Base-by-base conservation (phyloP, 371 early-diverging fungal genomes). In the Capniomyces stellatus region DNA sequence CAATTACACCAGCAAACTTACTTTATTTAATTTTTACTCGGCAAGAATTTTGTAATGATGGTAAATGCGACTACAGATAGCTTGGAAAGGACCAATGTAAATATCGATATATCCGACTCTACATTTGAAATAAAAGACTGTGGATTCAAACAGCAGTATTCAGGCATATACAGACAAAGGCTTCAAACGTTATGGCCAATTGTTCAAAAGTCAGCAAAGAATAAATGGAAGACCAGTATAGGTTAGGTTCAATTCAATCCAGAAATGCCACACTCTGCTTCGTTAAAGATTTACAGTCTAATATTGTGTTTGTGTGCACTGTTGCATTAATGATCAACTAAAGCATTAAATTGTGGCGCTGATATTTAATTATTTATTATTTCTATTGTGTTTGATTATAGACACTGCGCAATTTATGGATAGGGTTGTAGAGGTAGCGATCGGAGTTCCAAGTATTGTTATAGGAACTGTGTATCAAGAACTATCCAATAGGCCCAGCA, bases 381-480 rank as follows among this genome's bases (percentile, higher is more conserved):
- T 35, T 35, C 15, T 35, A 10, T 35, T 6, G 15, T 15, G 15
- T 10, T 35, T 35, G 10, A 10, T 10, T 35, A 35, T 35, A 35
- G 35, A 35, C 10, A 35, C 10, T 10, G 35, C 35, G 15, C 6
- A 15, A 15, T 35, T 10, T 35, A 6, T 35, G 6, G 15, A 35
- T 15, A 35, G 35, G 15, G 35, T 35, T 10, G 35, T 35, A 35
- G 35, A 35, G 6, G 35, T 35, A 10, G 35, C 10, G 35, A 6
- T 15, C 15, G 35, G 10, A 35, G 35, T 10, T 6, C 35, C 12
- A 4, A 4, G 15, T 25, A 22, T 51, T 2, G 12, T 90, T 24
- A 63, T 88, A 24, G 95, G 93, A 18, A 91, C 93, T 0, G 61
- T 92, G 15, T 92, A 83, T 63, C 66, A 84, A 28, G 91, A 92